These are phyloP conservation scores for Corrigiola litoralis DNA, from an alignment of 179 eudicot species.

Conservation along the genomic window DNA sequence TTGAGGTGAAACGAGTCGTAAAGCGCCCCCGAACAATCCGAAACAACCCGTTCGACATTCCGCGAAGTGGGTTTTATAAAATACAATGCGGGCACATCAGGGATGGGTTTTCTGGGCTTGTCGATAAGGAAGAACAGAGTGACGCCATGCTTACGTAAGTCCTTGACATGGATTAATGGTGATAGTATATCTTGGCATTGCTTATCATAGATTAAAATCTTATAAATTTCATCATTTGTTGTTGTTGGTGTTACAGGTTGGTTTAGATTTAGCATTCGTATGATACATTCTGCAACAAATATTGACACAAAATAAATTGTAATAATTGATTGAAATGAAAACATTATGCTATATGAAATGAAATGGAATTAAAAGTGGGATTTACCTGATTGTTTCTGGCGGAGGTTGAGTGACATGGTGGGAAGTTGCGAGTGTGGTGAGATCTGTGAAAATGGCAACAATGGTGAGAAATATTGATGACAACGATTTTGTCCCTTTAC, in stretches of 20 bases:
- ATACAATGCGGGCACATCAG: conserved; percentile 87
- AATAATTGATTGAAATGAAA: background rate
- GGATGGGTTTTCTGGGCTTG: conserved; percentile 78
- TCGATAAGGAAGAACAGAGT: conserved; percentile 84
- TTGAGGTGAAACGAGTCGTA: conserved; percentile 81
- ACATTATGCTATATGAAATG: background rate
- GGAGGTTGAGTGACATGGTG: conserved; percentile 69
- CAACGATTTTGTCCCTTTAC: no score
- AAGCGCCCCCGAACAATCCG: conserved; percentile 54
- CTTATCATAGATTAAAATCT: conserved; percentile 86
- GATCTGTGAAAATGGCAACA: no score
- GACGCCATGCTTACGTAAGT: conserved; percentile 87
- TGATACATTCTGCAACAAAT: conserved; percentile 59
- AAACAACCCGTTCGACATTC: conserved; percentile 55
- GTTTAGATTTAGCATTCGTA: conserved; percentile 85
- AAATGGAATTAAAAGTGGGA: no score
- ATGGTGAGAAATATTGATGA: no score
- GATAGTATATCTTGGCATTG: conserved; percentile 79
- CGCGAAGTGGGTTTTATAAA: conserved; percentile 54
- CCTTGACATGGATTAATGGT: conserved; percentile 85
- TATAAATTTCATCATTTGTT: conserved; percentile 80
- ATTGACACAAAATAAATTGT: background rate
- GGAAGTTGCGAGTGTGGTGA: background rate
- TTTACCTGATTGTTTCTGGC: conserved; percentile 65
- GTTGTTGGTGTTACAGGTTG: conserved; percentile 58